Evolutionary conservation across 768 basidiomycete species (phyloP).

Genomic region (Chalciporus piperatus): DNA sequence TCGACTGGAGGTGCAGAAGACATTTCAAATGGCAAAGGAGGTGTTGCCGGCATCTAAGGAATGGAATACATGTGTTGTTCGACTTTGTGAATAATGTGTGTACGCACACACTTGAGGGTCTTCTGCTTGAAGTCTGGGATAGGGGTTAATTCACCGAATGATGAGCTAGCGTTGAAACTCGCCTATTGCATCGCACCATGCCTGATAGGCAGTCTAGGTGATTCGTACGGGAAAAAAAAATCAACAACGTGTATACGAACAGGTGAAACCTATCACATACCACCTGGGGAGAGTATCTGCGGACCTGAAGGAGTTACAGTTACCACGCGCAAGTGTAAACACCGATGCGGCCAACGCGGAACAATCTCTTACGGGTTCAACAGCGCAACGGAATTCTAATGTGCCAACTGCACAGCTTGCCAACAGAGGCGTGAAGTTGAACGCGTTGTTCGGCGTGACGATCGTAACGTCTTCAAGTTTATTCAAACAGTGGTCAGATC

Average conservation of each 20-base stretch:
- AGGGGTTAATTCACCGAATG: constrained; percentile 7
- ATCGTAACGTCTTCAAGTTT: constrained; percentile 54
- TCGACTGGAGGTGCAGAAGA: constrained; percentile 12
- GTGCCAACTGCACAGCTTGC: constrained; percentile 74
- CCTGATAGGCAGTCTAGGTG: constrained; percentile 59
- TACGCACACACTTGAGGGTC: constrained; percentile 56
- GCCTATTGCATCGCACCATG: constrained; percentile 77
- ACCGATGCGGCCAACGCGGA: not conserved
- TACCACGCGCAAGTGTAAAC: constrained; percentile 2
- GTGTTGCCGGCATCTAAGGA: constrained; percentile 62
- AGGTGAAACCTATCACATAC: constrained; percentile 32
- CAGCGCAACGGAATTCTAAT: constrained; percentile 74
- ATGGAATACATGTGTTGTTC: not conserved
- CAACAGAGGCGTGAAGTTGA: constrained; percentile 45
- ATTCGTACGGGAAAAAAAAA: not conserved
- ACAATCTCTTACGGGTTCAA: constrained; percentile 63
- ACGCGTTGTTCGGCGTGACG: constrained; percentile 54
- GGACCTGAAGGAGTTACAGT: constrained; percentile 37
- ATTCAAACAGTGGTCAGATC: constrained; percentile 3
- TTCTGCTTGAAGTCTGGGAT: constrained; percentile 57
- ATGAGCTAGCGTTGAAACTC: constrained; percentile 10
- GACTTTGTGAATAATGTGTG: not conserved
- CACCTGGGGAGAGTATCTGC: constrained; percentile 54
- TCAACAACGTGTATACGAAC: not conserved
- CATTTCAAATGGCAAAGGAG: constrained; percentile 35